These are phyloP conservation scores for Yamadazyma dushanensis DNA, from an alignment of 1,139 yeast genomes.

Conservation along the genomic window DNA sequence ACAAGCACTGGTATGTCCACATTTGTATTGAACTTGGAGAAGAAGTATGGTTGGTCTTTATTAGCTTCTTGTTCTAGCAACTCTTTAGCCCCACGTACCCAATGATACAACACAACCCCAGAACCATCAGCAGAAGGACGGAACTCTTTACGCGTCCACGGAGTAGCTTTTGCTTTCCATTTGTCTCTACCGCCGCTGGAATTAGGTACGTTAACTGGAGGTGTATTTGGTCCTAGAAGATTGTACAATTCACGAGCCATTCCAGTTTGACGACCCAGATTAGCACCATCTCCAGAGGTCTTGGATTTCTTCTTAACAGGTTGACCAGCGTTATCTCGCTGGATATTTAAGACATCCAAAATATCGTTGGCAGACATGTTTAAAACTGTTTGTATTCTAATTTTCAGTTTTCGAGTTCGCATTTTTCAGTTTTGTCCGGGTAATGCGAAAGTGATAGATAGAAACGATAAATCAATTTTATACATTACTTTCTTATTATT, in stretches of 20 bases:
- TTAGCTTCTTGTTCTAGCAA: slow-evolving; percentile 30
- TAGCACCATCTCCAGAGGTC: slow-evolving; percentile 21
- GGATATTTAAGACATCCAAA: slow-evolving; percentile 74
- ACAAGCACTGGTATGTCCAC: slow-evolving; percentile 71
- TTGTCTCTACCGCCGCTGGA: slow-evolving; percentile 62
- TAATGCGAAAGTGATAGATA: too few relatives aligned
- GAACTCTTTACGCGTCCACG: slow-evolving; percentile 77
- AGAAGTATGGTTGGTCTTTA: slow-evolving; percentile 59
- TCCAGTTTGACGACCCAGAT: slow-evolving; percentile 54
- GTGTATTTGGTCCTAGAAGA: slow-evolving; percentile 87
- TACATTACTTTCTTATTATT: too few relatives aligned
- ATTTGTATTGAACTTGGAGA: slow-evolving; percentile 72
- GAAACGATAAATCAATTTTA: too few relatives aligned
- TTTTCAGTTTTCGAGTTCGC: slow-evolving; percentile 3
- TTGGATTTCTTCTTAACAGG: slow-evolving; percentile 45
- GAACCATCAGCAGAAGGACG: slow-evolving; percentile 48
- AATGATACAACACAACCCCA: slow-evolving; percentile 61
- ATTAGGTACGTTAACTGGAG: slow-evolving; percentile 68
- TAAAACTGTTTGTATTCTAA: too few relatives aligned
- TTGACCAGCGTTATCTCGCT: slow-evolving; percentile 37
- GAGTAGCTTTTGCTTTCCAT: slow-evolving; percentile 68
- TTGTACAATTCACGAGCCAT: slow-evolving; percentile 90
- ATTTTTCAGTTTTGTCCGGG: too few relatives aligned
- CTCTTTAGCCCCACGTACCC: slow-evolving; percentile 80
- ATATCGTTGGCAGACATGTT: slow-evolving; percentile 61